phyloP scores from a whole-genome alignment of 148 eudicot genomes.

The Rhododendron mucronatum region DNA sequence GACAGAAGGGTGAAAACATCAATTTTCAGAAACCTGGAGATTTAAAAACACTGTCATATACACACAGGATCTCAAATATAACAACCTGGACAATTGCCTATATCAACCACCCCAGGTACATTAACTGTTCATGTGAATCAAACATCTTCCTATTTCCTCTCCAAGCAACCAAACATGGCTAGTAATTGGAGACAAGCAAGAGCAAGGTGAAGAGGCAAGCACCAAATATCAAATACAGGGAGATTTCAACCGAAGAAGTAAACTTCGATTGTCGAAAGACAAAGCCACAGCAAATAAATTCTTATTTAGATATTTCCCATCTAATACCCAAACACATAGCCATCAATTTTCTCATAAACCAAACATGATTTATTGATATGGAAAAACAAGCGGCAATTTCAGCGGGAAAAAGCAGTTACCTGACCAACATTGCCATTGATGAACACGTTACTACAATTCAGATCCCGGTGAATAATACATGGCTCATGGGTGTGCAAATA shows the following conservation, averaged over 20 bases:
- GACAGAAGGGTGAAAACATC: background rate
- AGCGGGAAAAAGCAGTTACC: constrained; percentile 22
- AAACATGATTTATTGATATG: background rate
- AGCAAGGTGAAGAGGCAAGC: background rate
- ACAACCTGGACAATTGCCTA: background rate
- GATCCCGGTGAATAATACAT: constrained; percentile 76
- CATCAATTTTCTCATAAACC: background rate
- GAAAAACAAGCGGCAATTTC: background rate
- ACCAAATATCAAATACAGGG: background rate
- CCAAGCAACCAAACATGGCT: background rate
- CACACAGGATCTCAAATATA: background rate
- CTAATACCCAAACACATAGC: background rate
- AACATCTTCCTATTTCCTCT: background rate
- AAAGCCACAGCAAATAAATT: background rate
- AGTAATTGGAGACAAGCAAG: background rate
- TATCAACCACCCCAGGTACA: background rate
- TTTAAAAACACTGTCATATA: background rate
- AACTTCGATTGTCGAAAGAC: background rate
- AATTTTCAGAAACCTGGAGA: background rate
- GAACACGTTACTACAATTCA: constrained; percentile 76
- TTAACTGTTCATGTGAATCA: background rate
- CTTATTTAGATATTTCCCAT: background rate
- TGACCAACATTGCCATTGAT: constrained; percentile 84
- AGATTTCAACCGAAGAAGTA: background rate
- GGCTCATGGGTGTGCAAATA: constrained; percentile 76